phyloP scores from a whole-genome alignment of 202 grass and related monocot genomes.

The Musa balbisiana region DNA sequence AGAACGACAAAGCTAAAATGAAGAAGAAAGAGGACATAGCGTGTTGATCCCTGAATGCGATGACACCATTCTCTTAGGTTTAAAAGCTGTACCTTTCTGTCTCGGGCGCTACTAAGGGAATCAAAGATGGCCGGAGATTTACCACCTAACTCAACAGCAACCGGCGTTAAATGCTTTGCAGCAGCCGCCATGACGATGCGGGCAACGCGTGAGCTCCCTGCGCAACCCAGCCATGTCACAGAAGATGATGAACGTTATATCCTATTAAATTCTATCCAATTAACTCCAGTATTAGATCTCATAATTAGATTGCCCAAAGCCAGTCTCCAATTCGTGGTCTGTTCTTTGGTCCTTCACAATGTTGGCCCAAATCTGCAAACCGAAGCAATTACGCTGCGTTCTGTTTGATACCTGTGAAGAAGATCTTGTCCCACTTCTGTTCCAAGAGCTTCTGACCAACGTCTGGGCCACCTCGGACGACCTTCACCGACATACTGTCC shows the following conservation, averaged over 20 bases:
- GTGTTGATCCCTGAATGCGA: neutral
- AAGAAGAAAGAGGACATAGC: no score
- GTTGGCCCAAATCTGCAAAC: no score
- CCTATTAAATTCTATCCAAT: no score
- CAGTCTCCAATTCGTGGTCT: no score
- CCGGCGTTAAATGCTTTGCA: slow-evolving; percentile 75
- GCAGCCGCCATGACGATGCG: slow-evolving; percentile 72
- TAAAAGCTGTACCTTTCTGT: slow-evolving; percentile 34
- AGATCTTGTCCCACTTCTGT: slow-evolving; percentile 81
- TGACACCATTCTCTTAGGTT: neutral
- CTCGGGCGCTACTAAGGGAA: slow-evolving; percentile 36
- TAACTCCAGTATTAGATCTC: no score
- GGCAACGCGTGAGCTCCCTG: slow-evolving; percentile 62
- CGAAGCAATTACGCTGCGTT: no score
- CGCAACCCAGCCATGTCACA: neutral
- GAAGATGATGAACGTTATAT: neutral
- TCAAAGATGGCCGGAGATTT: slow-evolving; percentile 96
- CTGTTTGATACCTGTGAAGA: slow-evolving; percentile 59
- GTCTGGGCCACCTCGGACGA: slow-evolving; percentile 49
- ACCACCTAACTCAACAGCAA: slow-evolving; percentile 80
- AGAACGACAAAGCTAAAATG: neutral
- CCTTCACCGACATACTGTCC: slow-evolving; percentile 62
- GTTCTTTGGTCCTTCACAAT: no score
- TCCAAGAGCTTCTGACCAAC: slow-evolving; percentile 70
- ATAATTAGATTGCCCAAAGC: no score